phyloP scores from a whole-genome alignment of 768 basidiomycete genomes.

The Pulveroboletus sp. region DNA sequence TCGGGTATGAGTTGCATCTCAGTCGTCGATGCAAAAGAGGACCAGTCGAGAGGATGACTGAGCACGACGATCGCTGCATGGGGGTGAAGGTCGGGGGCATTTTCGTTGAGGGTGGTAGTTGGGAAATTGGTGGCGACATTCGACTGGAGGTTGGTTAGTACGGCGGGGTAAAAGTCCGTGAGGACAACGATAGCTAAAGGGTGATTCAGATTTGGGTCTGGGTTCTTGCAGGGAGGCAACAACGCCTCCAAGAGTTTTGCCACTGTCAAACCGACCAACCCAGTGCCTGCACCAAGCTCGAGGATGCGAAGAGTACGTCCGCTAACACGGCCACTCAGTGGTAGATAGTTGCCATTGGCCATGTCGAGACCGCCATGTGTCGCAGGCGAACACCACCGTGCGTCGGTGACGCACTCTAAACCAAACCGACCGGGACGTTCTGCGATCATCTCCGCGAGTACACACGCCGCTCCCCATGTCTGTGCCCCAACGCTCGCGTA shows the following conservation, averaged over 20 bases:
- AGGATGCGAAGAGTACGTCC: slow-evolving; percentile 35
- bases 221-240: background rate
- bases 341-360: background rate
- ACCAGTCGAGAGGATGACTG: slow-evolving; percentile 38
- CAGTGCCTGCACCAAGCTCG: slow-evolving; percentile 57
- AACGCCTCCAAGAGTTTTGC: slow-evolving; percentile 29
- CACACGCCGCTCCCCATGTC: slow-evolving; percentile 84
- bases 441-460: slow-evolving; percentile 70
- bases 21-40: slow-evolving; percentile 17
- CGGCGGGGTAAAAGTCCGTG: slow-evolving; percentile 47
- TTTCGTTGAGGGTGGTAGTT: background rate
- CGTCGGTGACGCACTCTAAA: slow-evolving; percentile 13
- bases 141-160: slow-evolving; percentile 42
- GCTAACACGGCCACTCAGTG: too few species aligned
- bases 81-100: too few species aligned
- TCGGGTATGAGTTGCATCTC: slow-evolving; percentile 3
- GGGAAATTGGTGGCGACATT: slow-evolving; percentile 41
- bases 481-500: slow-evolving; percentile 75
- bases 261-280: slow-evolving; percentile 43
- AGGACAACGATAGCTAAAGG: slow-evolving; percentile 32
- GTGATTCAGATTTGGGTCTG: background rate
- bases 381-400: background rate
- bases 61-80: slow-evolving; percentile 13
- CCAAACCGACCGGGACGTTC: slow-evolving; percentile 52
- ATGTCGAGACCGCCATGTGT: background rate